Evolutionary conservation across 768 basidiomycete genomes (phyloP), one percentile per base, ranked within the genome.

Genomic region (Gelatoporia subvermispora): DNA sequence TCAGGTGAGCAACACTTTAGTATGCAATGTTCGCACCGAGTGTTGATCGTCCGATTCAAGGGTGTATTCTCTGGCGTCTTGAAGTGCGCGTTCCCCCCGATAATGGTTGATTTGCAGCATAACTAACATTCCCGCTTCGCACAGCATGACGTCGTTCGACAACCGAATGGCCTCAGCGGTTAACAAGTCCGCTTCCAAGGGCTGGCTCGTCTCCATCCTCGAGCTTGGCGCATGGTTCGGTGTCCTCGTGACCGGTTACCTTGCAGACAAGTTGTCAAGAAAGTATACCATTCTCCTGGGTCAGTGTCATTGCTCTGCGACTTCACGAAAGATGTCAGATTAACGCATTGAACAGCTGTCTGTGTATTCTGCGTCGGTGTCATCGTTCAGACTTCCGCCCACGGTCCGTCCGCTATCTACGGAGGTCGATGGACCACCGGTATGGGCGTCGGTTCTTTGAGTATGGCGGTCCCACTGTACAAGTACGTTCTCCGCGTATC

Each of bases 401-500:
- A 68, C 45, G 66, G 64, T 1, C 71, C 85, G 1, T 70, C 75
- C 0, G 84, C 78, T 3, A 88, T 88, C 61, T 87, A 74, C 61
- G 86, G 81, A 62, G 85, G 86, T 45, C 81, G 88, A 22, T 88
- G 87, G 56, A 66, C 90, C 45, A 88, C 85, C 43, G 88, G 88
- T 74, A 66, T 89, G 39, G 88, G 86, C 42, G 85, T 91, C 16
- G 88, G 88, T 10, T 85, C 86, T 2, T 68, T 90, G 18, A 85
- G 83, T 56, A 88, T 88, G 85, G 76, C 78, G n/a, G 87, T 91
- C 10, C 88, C 88, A 1, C 72, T 90, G 34, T 88, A 86, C 72
- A 89, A 89, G 64, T 62, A 16, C 40, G 60, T 53, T 28, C 13
- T 22, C 41, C 28, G 13, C 42, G n/a, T 16, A n/a, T 16, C 24